Conservation (phyloP, 2,329 filamentous ascomycete genomes). For the Hypoxylon sp. region DNA sequence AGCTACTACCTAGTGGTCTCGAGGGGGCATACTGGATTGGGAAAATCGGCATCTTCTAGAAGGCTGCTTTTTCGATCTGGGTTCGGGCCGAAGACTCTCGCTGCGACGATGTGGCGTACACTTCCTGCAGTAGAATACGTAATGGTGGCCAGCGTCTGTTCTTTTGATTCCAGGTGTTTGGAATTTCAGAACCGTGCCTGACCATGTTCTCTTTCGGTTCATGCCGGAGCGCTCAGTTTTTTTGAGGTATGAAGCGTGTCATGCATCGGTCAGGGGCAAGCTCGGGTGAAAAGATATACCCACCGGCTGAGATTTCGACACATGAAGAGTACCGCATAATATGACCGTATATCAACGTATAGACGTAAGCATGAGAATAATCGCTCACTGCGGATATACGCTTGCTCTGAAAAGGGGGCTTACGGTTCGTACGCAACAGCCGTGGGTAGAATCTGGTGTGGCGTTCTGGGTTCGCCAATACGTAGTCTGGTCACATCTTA, state of each 20-base stretch:
- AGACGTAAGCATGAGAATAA: conserved; percentile 20
- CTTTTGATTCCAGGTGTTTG: conserved; percentile 26
- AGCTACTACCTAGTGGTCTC: conserved; percentile 8
- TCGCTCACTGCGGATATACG: conserved; percentile 27
- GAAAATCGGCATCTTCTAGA: conserved; percentile 36
- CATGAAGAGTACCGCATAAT: conserved; percentile 3
- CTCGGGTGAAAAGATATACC: not conserved
- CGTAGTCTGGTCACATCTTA: conserved; percentile 39
- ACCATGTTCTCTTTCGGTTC: conserved; percentile 33
- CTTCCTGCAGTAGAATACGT: conserved; percentile 17
- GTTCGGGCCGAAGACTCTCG: conserved; percentile 26
- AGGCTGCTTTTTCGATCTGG: conserved; percentile 26
- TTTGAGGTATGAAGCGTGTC: conserved; percentile 10
- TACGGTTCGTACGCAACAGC: conserved; percentile 19
- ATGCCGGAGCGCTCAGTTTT: conserved; percentile 24
- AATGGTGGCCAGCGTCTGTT: conserved; percentile 15
- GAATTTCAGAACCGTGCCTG: conserved; percentile 19
- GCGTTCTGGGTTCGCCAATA: conserved; percentile 39
- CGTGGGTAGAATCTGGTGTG: conserved; percentile 13
- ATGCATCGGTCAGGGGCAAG: not conserved
- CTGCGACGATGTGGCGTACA: conserved; percentile 25
- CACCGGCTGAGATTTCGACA: conserved; percentile 3
- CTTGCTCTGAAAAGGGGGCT: conserved; percentile 38
- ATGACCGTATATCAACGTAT: conserved; percentile 1
- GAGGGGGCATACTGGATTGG: conserved; percentile 23